A percentile compares a stretch with the other conserved stretches of the same genome.
Conservation (phyloP, 768 basidiomycete species). For the Hemileccinum impolitum region DNA sequence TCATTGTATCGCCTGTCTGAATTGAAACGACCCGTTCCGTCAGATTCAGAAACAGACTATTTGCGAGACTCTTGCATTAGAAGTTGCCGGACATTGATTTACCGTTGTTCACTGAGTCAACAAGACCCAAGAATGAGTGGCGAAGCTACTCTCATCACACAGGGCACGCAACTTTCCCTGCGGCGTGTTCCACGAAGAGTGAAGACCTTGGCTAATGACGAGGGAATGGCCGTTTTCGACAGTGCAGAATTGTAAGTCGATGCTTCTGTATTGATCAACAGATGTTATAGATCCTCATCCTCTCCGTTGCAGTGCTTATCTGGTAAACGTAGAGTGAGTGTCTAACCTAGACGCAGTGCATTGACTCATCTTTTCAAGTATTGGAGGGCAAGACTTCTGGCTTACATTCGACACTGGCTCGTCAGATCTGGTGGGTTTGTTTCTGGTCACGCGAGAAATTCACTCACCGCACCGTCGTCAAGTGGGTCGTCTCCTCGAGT, state of each 20-base stretch:
- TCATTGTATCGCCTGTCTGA: slow-evolving; percentile 2
- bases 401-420: slow-evolving; percentile 56
- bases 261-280: neutral
- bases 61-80: neutral
- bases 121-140: slow-evolving; percentile 14
- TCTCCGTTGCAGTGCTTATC: slow-evolving; percentile 35
- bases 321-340: slow-evolving; percentile 35
- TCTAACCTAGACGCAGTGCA: neutral
- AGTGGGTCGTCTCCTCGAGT: slow-evolving; percentile 50
- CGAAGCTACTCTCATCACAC: slow-evolving; percentile 14
- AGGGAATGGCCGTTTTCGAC: slow-evolving; percentile 24
- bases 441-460: neutral
- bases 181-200: slow-evolving; percentile 21
- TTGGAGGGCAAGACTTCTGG: slow-evolving; percentile 43
- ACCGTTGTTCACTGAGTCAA: neutral
- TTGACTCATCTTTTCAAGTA: slow-evolving; percentile 24
- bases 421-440: slow-evolving; percentile 44
- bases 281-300: neutral
- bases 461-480: slow-evolving; percentile 13
- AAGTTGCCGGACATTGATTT: neutral
- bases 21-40: slow-evolving; percentile 4
- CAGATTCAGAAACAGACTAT: slow-evolving; percentile 13
- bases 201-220: slow-evolving; percentile 18
- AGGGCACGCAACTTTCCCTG: slow-evolving; percentile 22
- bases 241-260: slow-evolving; percentile 34